A percentile compares a stretch with the other conserved stretches of the same genome.
Conservation (phyloP, 768 basidiomycete genomes). For the Amanita inopinata region DNA sequence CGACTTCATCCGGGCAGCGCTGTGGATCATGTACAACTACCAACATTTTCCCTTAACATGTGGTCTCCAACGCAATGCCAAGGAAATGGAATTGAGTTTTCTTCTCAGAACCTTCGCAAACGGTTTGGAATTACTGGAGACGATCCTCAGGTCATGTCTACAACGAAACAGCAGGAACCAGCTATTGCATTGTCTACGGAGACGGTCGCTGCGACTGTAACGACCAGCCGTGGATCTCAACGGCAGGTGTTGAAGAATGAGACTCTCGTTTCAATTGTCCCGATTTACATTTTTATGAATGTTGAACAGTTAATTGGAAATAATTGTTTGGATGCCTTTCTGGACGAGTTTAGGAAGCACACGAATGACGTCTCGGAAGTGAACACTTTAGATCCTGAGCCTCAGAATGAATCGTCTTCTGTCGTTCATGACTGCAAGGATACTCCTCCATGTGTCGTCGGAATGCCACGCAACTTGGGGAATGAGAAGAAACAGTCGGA, state of each 20-base stretch:
- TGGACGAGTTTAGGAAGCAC: constrained; percentile 30
- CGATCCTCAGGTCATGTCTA: neutral
- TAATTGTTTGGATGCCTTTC: constrained; percentile 33
- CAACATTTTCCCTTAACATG: constrained; percentile 48
- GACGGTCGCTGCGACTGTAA: neutral
- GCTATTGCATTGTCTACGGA: neutral
- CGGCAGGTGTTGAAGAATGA: constrained; percentile 1
- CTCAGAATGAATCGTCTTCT: no score
- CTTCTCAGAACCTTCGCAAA: constrained; percentile 63
- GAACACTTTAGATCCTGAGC: no score
- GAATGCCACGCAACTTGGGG: no score
- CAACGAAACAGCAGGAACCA: neutral
- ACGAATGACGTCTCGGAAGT: no score
- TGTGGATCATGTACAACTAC: constrained; percentile 25
- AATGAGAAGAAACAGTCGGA: no score
- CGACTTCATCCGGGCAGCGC: constrained; percentile 27
- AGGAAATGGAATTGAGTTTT: constrained; percentile 40
- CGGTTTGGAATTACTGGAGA: constrained; percentile 24
- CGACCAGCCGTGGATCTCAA: neutral
- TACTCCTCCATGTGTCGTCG: constrained; percentile 31
- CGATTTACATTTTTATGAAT: constrained; percentile 4
- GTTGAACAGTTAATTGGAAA: constrained; percentile 27
- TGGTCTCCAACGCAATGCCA: constrained; percentile 44
- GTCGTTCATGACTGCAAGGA: no score
- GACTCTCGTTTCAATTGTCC: neutral